Evolutionary conservation across 768 basidiomycete genomes (phyloP).

Genomic region (Hygrocybe coccinea): DNA sequence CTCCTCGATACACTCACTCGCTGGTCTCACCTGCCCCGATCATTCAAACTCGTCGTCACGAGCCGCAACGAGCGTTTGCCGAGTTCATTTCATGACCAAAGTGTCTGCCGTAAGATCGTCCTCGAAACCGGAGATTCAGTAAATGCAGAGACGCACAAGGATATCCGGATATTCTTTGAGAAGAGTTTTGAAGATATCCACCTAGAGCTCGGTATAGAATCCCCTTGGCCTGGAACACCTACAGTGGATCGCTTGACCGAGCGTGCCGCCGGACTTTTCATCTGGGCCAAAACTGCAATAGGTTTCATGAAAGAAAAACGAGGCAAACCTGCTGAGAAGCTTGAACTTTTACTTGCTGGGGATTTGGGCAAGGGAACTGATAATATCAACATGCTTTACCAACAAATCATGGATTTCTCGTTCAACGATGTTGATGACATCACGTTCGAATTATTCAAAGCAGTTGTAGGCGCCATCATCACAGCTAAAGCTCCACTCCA

Average conservation of each 20-base stretch:
- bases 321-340: not conserved
- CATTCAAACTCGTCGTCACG: too few species aligned
- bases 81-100: constrained; percentile 19
- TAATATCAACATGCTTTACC: not conserved
- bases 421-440: too few species aligned
- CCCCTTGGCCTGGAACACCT: constrained; percentile 16
- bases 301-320: not conserved
- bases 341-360: not conserved
- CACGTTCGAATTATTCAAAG: too few species aligned
- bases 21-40: too few species aligned
- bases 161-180: constrained; percentile 5
- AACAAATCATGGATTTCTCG: not conserved
- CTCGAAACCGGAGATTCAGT: not conserved
- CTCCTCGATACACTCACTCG: too few species aligned
- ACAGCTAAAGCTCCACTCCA: not conserved
- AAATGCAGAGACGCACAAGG: too few species aligned
- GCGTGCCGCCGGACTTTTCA: too few species aligned
- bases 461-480: not conserved
- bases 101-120: not conserved
- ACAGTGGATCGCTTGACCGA: not conserved
- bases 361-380: not conserved
- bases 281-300: too few species aligned
- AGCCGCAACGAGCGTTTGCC: too few species aligned
- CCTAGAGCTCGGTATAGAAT: not conserved
- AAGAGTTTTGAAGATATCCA: constrained; percentile 2